Percentiles rank a stretch among this genome's conserved stretches.
Evolutionary conservation across 169 alveolate genomes (phyloP).

Genomic region (Blepharisma undulans): DNA sequence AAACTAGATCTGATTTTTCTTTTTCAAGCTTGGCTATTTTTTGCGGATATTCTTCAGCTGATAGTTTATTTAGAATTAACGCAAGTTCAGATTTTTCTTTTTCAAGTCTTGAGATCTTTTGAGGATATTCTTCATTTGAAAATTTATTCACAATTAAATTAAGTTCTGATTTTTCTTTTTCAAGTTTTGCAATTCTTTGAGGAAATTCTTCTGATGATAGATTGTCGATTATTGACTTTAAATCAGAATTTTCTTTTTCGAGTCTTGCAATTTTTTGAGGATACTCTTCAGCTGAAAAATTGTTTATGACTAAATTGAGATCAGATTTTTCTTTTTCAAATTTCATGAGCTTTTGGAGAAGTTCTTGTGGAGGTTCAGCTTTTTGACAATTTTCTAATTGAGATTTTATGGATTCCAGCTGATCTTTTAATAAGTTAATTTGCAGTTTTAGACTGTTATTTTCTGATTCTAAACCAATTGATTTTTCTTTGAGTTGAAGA

Average conservation of each 20-base stretch:
- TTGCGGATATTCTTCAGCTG: too few species aligned
- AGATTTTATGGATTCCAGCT: background rate
- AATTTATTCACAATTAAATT: too few species aligned
- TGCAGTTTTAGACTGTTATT: background rate
- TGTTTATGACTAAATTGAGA: too few species aligned
- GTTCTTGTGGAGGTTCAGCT: background rate
- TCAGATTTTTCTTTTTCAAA: background rate
- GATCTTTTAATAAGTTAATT: background rate
- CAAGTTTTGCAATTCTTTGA: background rate
- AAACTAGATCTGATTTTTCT: background rate
- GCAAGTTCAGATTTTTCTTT: background rate
- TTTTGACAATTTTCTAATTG: background rate
- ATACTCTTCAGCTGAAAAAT: background rate
- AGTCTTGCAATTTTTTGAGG: background rate
- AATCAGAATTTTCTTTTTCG: background rate
- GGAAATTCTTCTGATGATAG: background rate
- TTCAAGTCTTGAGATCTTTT: background rate
- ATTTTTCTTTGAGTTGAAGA: background rate
- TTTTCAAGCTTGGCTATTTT: too few species aligned
- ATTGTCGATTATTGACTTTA: background rate
- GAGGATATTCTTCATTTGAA: background rate
- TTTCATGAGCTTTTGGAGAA: background rate
- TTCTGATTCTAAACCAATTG: background rate
- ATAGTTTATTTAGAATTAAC: too few species aligned
- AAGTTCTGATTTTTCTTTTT: background rate